phyloP scores from a whole-genome alignment of 2,329 filamentous ascomycete genomes.

The Setomelanomma holmii region DNA sequence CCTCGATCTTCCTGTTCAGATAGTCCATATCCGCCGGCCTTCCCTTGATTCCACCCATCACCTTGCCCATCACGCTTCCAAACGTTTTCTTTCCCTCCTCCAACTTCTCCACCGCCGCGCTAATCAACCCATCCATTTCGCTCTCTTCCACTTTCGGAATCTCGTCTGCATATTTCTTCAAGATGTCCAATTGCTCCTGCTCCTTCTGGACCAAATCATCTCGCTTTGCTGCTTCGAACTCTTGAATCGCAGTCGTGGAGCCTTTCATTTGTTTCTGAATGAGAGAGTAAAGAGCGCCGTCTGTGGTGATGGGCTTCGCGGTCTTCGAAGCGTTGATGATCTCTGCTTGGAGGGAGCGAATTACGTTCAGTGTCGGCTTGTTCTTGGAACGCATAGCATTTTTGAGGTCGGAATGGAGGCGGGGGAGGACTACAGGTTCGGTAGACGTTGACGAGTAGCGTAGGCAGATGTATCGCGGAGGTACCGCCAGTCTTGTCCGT shows the following conservation, averaged over 20 bases:
- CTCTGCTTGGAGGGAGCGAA: slow-evolving; percentile 72
- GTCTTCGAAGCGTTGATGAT: slow-evolving; percentile 81
- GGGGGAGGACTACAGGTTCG: slow-evolving; percentile 47
- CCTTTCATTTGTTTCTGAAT: slow-evolving; percentile 69
- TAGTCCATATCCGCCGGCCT: slow-evolving; percentile 69
- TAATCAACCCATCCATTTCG: slow-evolving; percentile 64
- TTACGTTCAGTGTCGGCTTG: slow-evolving; percentile 68
- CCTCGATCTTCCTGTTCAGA: slow-evolving; percentile 68
- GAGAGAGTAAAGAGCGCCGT: slow-evolving; percentile 72
- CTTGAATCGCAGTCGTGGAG: slow-evolving; percentile 64
- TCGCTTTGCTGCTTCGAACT: slow-evolving; percentile 70
- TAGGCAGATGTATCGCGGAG: slow-evolving; percentile 23
- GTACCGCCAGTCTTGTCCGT: slow-evolving; percentile 17
- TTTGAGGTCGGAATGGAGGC: slow-evolving; percentile 56
- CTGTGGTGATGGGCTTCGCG: slow-evolving; percentile 70
- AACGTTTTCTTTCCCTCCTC: slow-evolving; percentile 59
- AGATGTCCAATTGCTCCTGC: slow-evolving; percentile 67
- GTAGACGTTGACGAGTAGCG: slow-evolving; percentile 25
- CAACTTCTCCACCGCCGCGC: slow-evolving; percentile 59
- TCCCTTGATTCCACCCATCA: slow-evolving; percentile 63
- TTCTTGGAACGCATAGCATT: slow-evolving; percentile 58
- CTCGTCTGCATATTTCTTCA: slow-evolving; percentile 69
- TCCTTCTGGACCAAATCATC: slow-evolving; percentile 76
- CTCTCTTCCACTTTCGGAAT: slow-evolving; percentile 66
- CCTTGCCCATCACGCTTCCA: slow-evolving; percentile 69